These are phyloP conservation scores for Dendrothele bispora DNA, from an alignment of 768 basidiomycete species.

Conservation along the genomic window DNA sequence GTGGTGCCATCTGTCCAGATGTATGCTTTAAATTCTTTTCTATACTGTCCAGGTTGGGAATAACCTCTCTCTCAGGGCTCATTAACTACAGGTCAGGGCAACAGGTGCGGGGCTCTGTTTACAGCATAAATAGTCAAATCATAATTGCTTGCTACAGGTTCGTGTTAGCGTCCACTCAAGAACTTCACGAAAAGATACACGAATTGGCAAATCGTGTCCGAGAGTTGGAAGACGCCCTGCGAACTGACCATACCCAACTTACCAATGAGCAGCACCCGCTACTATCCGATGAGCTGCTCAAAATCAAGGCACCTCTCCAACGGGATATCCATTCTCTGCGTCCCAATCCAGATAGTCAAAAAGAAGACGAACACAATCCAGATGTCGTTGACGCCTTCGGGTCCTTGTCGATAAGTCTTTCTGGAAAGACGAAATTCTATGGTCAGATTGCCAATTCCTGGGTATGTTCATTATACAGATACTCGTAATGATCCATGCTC, in stretches of 20 bases:
- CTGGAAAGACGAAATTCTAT: constrained; percentile 74
- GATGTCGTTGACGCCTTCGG: constrained; percentile 82
- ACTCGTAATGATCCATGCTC: constrained; percentile 5
- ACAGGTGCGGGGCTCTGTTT: constrained; percentile 48
- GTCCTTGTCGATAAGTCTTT: constrained; percentile 69
- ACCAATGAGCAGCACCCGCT: constrained; percentile 66
- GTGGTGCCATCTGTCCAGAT: constrained; percentile 80
- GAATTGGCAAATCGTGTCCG: constrained; percentile 73
- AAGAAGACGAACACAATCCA: constrained; percentile 63
- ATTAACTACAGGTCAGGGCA: constrained; percentile 79
- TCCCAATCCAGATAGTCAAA: constrained; percentile 37
- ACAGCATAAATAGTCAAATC: constrained; percentile 1
- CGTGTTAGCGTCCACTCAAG: constrained; percentile 77
- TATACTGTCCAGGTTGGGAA: constrained; percentile 10
- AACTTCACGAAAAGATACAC: constrained; percentile 79
- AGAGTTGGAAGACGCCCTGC: constrained; percentile 72
- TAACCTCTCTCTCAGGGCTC: constrained; percentile 48
- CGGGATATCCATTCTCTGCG: constrained; percentile 52
- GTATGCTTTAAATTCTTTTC: constrained; percentile 35
- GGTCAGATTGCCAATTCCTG: constrained; percentile 78
- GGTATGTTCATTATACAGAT: constrained; percentile 43
- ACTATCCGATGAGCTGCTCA: constrained; percentile 68
- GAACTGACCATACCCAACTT: constrained; percentile 56
- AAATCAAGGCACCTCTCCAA: constrained; percentile 76
- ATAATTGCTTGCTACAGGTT: constrained; percentile 45